phyloP scores from a whole-genome alignment of 495 filamentous ascomycete genomes.

The Tuber indicum region DNA sequence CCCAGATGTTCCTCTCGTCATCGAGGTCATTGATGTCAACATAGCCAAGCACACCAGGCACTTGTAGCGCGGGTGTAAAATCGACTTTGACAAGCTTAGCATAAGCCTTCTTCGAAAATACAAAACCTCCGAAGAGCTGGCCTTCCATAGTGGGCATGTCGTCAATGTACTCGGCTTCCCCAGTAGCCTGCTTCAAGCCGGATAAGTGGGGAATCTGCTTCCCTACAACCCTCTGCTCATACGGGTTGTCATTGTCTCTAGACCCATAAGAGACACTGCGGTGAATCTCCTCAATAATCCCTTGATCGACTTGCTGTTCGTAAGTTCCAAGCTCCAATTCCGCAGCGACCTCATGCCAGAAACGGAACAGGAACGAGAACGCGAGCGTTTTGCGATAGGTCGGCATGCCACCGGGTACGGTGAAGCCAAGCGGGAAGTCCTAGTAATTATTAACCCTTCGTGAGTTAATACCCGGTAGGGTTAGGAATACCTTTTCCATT shows the following conservation, averaged over 20 bases:
- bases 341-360: constrained; percentile 62
- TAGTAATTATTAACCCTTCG: not conserved
- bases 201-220: constrained; percentile 47
- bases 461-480: not conserved
- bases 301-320: constrained; percentile 45
- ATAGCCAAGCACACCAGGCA: constrained; percentile 46
- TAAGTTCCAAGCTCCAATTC: constrained; percentile 23
- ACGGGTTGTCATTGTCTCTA: constrained; percentile 49
- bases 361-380: constrained; percentile 80
- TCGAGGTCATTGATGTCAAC: constrained; percentile 45
- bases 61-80: constrained; percentile 43
- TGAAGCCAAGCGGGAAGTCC: constrained; percentile 78
- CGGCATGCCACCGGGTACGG: constrained; percentile 92
- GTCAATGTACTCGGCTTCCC: constrained; percentile 46
- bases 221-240: constrained; percentile 45
- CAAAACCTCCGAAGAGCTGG: constrained; percentile 44
- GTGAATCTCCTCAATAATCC: constrained; percentile 56
- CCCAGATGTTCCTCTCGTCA: constrained; percentile 43
- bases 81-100: constrained; percentile 45
- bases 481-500: constrained; percentile 52
- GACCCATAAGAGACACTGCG: constrained; percentile 55
- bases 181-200: constrained; percentile 45
- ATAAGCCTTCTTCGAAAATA: constrained; percentile 45
- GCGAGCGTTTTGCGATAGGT: constrained; percentile 88
- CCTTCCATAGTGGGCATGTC: constrained; percentile 44